Percentiles rank a stretch among this genome's conserved stretches.
Conservation (phyloP, 83 land plant genomes). For the Thuja plicata region DNA sequence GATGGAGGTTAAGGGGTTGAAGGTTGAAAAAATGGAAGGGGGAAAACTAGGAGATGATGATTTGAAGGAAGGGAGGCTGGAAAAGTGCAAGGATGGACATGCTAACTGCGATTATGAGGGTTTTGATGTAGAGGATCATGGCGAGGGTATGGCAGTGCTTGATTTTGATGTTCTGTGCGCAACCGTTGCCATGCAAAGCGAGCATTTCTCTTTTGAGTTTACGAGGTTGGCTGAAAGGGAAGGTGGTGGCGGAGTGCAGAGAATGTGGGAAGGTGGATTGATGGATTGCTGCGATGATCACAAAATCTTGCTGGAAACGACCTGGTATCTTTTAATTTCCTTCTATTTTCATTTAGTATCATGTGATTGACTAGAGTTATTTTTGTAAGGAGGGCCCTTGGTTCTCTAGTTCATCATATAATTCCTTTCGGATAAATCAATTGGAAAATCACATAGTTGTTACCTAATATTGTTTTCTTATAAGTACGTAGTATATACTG, state of each 20-base stretch:
- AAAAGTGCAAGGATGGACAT: neutral
- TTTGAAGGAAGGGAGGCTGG: neutral
- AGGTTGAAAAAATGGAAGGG: neutral
- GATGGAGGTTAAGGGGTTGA: neutral
- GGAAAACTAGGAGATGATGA: neutral
- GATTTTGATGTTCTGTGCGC: conserved; percentile 30
- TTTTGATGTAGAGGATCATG: neutral
- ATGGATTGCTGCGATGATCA: conserved; percentile 21
- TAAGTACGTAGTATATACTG: neutral
- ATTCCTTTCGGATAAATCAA: no score
- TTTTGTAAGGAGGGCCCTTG: no score
- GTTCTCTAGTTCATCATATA: no score
- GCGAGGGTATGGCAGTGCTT: conserved; percentile 16
- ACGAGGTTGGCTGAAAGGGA: conserved; percentile 13
- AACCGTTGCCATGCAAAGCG: conserved; percentile 27
- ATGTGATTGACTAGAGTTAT: no score
- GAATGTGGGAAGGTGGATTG: conserved; percentile 32
- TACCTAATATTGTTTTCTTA: no score
- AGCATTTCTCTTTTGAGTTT: conserved; percentile 17
- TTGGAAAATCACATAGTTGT: no score
- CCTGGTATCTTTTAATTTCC: conserved; percentile 5
- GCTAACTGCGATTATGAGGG: neutral
- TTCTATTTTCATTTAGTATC: neutral
- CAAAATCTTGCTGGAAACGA: conserved; percentile 18
- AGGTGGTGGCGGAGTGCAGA: conserved; percentile 19